phyloP scores from a whole-genome alignment of 192 early-diverging fungal species.

The Coemansia sp. region DNA sequence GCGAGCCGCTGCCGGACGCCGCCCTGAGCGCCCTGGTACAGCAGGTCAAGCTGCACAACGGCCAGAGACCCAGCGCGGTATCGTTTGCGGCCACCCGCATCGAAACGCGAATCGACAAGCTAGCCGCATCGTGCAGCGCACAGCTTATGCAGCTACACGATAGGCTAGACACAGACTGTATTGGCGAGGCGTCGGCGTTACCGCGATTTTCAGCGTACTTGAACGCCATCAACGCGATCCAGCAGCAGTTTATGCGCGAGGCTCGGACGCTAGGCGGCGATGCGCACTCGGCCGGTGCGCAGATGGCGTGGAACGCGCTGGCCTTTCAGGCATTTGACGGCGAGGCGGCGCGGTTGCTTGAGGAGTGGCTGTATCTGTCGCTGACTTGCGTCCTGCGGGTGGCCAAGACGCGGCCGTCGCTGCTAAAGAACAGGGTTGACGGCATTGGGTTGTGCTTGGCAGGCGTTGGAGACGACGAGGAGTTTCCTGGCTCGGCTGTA shows the following conservation, averaged over 20 bases:
- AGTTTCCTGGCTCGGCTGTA: background rate
- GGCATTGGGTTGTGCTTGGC: background rate
- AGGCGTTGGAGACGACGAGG: background rate
- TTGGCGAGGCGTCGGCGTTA: background rate
- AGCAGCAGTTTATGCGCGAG: background rate
- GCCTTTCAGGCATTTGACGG: conserved; percentile 7
- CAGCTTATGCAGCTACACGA: background rate
- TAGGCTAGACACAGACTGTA: background rate
- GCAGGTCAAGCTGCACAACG: conserved; percentile 13
- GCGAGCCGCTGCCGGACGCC: conserved; percentile 1
- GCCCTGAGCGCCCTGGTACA: conserved; percentile 1
- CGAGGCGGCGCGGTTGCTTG: background rate
- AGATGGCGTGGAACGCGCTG: conserved; percentile 24
- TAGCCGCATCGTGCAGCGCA: background rate
- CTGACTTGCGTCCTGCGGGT: conserved; percentile 13
- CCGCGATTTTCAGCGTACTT: background rate
- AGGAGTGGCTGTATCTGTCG: conserved; percentile 20
- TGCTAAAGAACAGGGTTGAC: background rate
- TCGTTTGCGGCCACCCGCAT: background rate
- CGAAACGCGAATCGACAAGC: background rate
- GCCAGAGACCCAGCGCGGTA: background rate
- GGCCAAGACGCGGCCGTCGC: background rate
- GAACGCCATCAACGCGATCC: background rate
- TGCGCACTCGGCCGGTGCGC: background rate
- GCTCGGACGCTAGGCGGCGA: background rate